Base-by-base conservation (phyloP, 2,329 filamentous ascomycete genomes). In the Helotiales sp. region DNA sequence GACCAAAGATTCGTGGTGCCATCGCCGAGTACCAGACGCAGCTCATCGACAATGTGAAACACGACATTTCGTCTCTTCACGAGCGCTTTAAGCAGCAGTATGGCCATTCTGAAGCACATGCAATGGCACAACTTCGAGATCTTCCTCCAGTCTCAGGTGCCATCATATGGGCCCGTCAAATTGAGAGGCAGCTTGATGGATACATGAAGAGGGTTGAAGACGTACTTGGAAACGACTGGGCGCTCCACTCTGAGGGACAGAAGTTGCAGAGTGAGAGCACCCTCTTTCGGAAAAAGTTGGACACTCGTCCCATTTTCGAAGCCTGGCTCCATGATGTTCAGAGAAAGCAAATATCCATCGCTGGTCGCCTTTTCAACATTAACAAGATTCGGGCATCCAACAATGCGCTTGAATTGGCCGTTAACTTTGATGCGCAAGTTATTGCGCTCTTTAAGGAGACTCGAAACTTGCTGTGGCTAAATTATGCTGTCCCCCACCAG, bases 161-260 rank as follows among this genome's bases (percentile, higher is more conserved):
- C 40, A 97, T 99, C 72, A 96, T 99, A 62, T 98, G 96, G 92
- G 95, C 95, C 26, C 90, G 93, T 50, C 96, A 99, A 79, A 99
- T 99, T 69, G 95, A 99, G 82, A 89, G 93, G 40, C 96, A 99
- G 79, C 87, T 99, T 10, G 91, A 97, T 76, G 92, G 90, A 11
- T 99, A 99, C 79, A 97, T 99, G 93, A 92, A 93, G 77, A 97
- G 97, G 79, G 95, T 99, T n/a, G 96, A 98, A 78, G 93, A 97
- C 73, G 96, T 99, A 43, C 87, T 99, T 24, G 96, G 96, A 59
- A 90, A 92, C 65, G 93, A 97, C 73, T 99, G 96, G 96, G 90
- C 92, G 63, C 84, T 98, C 67, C 96, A 99, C 76, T 88, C 93
- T 6, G 96, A 99, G 77, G 96, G 96, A 1, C 93, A 97, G 77